Base-by-base conservation (phyloP, 768 basidiomycete species). In the Polyporus arcularius region DNA sequence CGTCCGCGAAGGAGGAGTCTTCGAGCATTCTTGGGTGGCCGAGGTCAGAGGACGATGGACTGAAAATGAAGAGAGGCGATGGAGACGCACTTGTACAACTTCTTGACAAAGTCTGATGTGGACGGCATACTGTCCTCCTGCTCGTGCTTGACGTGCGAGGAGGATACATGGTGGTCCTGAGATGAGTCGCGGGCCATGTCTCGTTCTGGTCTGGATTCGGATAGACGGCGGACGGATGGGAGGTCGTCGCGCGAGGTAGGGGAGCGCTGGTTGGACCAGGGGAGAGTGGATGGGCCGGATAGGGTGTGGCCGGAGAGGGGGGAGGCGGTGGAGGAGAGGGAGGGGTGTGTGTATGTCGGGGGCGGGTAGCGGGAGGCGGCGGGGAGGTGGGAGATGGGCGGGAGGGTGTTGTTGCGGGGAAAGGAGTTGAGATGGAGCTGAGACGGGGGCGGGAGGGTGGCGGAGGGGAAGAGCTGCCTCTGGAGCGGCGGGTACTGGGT, bases 31-130 rank as follows among this genome's bases (percentile, higher is more conserved):
- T 95, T 67, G 11, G 46, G 32, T 39, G 18, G 30, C 26, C 28
- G 39, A 53, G 54, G 18, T 51, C 40, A 14, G 35, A 31, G 45
- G 56, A 31, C 12, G 26, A 31, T 28, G 52, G 18, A 26, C 16
- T 45, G 31, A 21, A 18, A n/a, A 9, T 5, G 41, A n/a, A 10
- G 28, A 32, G 4, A 21, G 30, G 38, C 26, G 47, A 32, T 55
- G 62, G 56, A 49, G 1, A 76, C 83, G 62, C 46, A 94, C 94
- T 90, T 92, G 89, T 90, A 95, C 9, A 96, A 77, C 72, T 95
- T 96, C 79, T 95, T 95, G 65, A 96, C 94, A 72, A 96, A 96
- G 75, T 96, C 94, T 67, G 86, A 88, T 35, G 94, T 90, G n/a
- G 89, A 85, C 1, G 92, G 88, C 90, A 92, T 89, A 58, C 80